phyloP scores from a whole-genome alignment of 176 grass and related monocot species.

The Puya raimondii region DNA sequence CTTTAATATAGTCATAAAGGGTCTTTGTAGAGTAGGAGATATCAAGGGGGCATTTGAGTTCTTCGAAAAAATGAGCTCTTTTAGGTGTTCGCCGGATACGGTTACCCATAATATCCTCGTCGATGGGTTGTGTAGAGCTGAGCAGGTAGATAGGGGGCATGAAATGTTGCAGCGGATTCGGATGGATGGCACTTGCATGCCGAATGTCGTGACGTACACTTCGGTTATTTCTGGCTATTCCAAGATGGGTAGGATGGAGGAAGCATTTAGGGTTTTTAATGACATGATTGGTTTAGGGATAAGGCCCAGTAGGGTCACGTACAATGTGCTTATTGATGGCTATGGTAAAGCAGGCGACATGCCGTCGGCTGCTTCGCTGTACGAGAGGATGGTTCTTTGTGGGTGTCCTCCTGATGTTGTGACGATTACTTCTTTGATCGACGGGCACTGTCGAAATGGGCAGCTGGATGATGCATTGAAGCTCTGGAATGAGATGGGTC shows the following conservation, averaged over 20 bases:
- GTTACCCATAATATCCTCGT: conserved; percentile 82
- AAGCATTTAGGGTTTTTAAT: conserved; percentile 50
- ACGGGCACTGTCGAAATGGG: conserved; percentile 71
- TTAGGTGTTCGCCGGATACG: conserved; percentile 59
- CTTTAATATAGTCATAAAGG: conserved; percentile 80
- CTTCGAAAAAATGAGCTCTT: conserved; percentile 49
- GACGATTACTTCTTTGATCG: conserved; percentile 90
- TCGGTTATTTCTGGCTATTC: conserved; percentile 71
- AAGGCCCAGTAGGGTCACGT: conserved; percentile 54
- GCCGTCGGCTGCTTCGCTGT: conserved; percentile 42
- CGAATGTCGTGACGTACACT: conserved; percentile 87
- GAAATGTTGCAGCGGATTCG: conserved; percentile 56
- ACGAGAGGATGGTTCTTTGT: conserved; percentile 54
- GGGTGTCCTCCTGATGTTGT: conserved; percentile 68
- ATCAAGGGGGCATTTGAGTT: conserved; percentile 51
- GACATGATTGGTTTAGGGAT: conserved; percentile 61
- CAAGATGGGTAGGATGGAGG: conserved; percentile 54
- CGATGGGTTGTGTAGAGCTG: conserved; percentile 51
- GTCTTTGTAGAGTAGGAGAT: conserved; percentile 49
- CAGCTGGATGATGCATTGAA: conserved; percentile 58
- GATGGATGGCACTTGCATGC: conserved; percentile 38
- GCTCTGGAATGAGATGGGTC: conserved; percentile 65
- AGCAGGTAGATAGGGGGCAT: conserved; percentile 46
- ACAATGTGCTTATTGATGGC: conserved; percentile 91
- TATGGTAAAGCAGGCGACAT: conserved; percentile 63